phyloP scores from a whole-genome alignment of 139 green algal species.

The Yamagishiella unicocca region DNA sequence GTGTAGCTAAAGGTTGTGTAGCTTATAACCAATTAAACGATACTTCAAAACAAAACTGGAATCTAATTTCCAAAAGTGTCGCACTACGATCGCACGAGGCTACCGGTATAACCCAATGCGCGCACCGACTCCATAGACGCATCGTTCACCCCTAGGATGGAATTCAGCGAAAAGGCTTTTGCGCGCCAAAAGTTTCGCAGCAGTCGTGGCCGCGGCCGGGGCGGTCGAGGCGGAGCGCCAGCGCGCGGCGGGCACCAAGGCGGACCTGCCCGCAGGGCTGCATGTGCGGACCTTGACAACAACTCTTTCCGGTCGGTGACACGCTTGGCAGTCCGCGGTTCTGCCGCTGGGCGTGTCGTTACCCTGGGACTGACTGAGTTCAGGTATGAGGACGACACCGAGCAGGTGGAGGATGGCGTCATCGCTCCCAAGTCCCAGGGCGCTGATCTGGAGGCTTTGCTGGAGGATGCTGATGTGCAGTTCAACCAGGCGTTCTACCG shows the following conservation, averaged over 20 bases:
- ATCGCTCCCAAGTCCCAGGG: conserved; percentile 40
- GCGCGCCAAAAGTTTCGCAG: conserved; percentile 37
- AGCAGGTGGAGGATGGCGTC: conserved; percentile 23
- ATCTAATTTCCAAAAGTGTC: no score
- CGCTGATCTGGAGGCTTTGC: conserved; percentile 50
- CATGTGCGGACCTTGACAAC: not conserved
- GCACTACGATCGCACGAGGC: no score
- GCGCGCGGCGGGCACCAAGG: not conserved
- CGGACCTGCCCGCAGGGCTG: not conserved
- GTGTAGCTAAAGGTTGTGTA: no score
- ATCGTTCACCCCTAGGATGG: no score
- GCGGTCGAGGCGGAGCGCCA: not conserved
- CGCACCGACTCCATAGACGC: no score
- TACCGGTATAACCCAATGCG: no score
- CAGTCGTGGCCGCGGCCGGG: not conserved
- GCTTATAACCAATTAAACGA: no score
- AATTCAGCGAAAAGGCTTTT: conserved; percentile 27
- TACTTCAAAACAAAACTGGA: no score
- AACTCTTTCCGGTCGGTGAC: conserved; percentile 39
- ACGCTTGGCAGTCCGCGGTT: not conserved
- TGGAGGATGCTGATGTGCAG: conserved; percentile 47
- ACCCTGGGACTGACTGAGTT: not conserved
- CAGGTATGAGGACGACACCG: conserved; percentile 40
- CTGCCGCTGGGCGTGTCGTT: not conserved
- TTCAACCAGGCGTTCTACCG: conserved; percentile 54